Conservation (phyloP, 371 early-diverging fungal species). For the Lichtheimia hyalospora region DNA sequence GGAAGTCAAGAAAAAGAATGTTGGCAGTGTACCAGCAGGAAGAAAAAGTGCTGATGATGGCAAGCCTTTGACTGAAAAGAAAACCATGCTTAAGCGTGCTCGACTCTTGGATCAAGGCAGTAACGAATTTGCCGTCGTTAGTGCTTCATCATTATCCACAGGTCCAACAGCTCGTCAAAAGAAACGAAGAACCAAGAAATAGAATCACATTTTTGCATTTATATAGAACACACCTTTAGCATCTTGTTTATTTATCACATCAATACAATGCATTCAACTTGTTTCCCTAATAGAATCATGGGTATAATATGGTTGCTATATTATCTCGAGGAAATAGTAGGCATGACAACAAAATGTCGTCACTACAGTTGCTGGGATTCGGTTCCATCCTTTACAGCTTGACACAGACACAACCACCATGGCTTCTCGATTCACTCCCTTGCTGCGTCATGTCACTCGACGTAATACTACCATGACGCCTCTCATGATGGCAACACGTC, state of each 20-base stretch:
- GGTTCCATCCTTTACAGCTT: too few species aligned
- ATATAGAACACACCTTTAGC: neutral
- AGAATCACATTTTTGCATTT: neutral
- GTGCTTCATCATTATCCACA: conserved; percentile 17
- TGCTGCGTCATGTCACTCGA: too few species aligned
- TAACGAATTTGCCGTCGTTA: conserved; percentile 45
- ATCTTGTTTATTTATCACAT: neutral
- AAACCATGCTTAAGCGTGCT: conserved; percentile 27
- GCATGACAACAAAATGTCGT: too few species aligned
- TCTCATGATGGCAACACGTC: too few species aligned
- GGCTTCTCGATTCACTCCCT: too few species aligned
- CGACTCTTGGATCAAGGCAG: conserved; percentile 34
- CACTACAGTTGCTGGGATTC: too few species aligned
- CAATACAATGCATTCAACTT: neutral
- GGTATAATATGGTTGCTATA: too few species aligned
- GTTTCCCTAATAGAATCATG: too few species aligned
- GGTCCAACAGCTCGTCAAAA: conserved; percentile 47
- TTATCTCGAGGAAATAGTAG: too few species aligned
- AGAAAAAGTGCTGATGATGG: conserved; percentile 17
- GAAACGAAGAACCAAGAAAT: conserved; percentile 13
- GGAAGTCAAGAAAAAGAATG: conserved; percentile 47
- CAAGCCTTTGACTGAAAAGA: conserved; percentile 29
- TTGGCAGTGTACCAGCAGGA: conserved; percentile 38
- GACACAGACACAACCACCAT: too few species aligned
- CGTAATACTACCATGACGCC: too few species aligned